Evolutionary conservation across 129 eudicot species (phyloP).

Genomic region (Escallonia herrerae): DNA sequence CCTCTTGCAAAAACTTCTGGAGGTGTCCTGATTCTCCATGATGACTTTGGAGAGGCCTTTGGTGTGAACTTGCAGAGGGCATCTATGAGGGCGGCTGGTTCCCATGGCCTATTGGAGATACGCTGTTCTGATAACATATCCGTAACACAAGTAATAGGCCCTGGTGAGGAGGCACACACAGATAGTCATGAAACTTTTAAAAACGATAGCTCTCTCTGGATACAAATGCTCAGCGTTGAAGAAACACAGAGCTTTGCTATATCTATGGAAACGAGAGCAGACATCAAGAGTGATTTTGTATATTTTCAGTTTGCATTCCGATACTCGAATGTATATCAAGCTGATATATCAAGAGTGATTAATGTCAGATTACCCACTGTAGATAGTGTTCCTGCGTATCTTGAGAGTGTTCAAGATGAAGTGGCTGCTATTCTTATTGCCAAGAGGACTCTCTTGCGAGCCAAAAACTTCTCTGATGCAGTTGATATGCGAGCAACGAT

Average conservation of each 20-base stretch:
- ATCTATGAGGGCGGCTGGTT: constrained; percentile 73
- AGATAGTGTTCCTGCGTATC: constrained; percentile 69
- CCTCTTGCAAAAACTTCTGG: constrained; percentile 92
- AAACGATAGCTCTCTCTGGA: constrained; percentile 54
- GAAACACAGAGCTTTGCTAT: constrained; percentile 89
- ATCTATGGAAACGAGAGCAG: constrained; percentile 68
- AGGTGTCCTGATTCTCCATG: constrained; percentile 81
- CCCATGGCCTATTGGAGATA: constrained; percentile 83
- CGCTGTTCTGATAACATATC: constrained; percentile 75
- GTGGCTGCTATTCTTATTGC: constrained; percentile 91
- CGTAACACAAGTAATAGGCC: constrained; percentile 79
- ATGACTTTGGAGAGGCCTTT: constrained; percentile 95
- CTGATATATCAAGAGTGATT: constrained; percentile 83
- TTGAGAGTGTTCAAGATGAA: constrained; percentile 83
- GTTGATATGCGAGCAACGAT: constrained; percentile 53
- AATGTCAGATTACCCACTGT: constrained; percentile 81
- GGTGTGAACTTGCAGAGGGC: constrained; percentile 96
- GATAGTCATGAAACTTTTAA: constrained; percentile 69
- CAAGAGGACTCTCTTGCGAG: constrained; percentile 76
- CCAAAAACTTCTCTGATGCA: constrained; percentile 59
- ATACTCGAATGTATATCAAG: constrained; percentile 66
- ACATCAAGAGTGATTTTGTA: constrained; percentile 67
- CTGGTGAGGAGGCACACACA: constrained; percentile 79
- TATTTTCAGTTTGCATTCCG: constrained; percentile 73
- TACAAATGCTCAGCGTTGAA: constrained; percentile 85